Base-by-base conservation (phyloP, 1,284 basidiomycete species). In the Retiboletus flavoniger region DNA sequence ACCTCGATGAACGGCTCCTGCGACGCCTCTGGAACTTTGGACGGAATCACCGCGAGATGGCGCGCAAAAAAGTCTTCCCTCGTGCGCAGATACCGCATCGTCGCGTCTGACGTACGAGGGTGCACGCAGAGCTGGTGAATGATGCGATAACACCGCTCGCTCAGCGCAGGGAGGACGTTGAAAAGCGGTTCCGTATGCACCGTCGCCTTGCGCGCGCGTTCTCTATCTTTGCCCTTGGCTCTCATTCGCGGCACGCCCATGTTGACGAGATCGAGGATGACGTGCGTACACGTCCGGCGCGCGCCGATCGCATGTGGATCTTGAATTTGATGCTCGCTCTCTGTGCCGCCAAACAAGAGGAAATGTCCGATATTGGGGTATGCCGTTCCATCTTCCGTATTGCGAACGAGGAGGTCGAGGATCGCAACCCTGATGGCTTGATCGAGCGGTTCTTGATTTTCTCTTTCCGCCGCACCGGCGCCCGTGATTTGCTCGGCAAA, bases 361-460 rank as follows among this genome's bases (percentile, higher is more conserved):
- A 94, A 91, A 74, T 98, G 94, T 0, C 91, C 90, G 34, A 98
- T 68, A 63, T 96, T 98, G 14, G 95, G 93, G 54, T 87, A 91
- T 0, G 85, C 72, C 10, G 80, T 72, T 42, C 78, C 78, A 0
- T 73, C 68, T n/a, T 81, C 74, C 0, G 95, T 95, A 58, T 90
- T 91, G 51, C 84, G 83, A 40, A 94, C 82, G 54, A 99, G 77
- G 10, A 99, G 77, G 60, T 96, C 89, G 45, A 99, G 81, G n/a
- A 93, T 87, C 0, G 90, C 84, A 3, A 89, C 74, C 32, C 91
- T 78, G 45, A 90, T 90, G 0, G 89, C 84, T 60, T 93, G 89
- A 6, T 81, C 76, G 1, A 90, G 73, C 4, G 75, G 64, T 54
- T 78, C 72, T 54, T 79, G 69, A 0, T 65, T 72, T 35, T 80